phyloP scores from a whole-genome alignment of 441 rosid genomes.

The Populus trichocarpa region DNA sequence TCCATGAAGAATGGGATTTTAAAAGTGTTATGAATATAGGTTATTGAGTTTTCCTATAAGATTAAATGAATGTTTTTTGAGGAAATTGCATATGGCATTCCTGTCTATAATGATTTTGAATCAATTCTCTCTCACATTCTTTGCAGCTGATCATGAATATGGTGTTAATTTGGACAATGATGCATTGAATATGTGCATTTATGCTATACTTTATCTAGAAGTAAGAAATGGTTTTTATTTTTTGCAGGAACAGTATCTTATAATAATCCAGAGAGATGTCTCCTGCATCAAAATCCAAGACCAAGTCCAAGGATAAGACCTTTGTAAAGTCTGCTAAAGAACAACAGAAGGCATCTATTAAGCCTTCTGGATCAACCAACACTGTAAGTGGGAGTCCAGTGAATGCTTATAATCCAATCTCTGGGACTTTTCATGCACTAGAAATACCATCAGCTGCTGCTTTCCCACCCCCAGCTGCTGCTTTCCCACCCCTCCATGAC shows the following conservation, averaged over 20 bases:
- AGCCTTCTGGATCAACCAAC: slow-evolving; percentile 41
- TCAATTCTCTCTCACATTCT: neutral
- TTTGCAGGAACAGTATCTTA: neutral
- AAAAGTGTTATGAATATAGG: neutral
- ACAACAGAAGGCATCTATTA: slow-evolving; percentile 43
- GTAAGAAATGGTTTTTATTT: slow-evolving; percentile 1
- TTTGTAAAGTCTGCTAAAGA: slow-evolving; percentile 41
- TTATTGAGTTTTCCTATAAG: neutral
- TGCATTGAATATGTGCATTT: neutral
- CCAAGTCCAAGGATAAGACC: slow-evolving; percentile 47
- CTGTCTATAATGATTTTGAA: neutral
- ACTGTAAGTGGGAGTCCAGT: slow-evolving; percentile 42
- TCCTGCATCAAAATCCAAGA: slow-evolving; percentile 54
- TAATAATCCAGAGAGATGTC: slow-evolving; percentile 46
- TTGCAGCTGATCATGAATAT: neutral
- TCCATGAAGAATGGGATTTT: neutral
- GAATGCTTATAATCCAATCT: slow-evolving; percentile 65
- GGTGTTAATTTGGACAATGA: neutral
- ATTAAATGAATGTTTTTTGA: neutral
- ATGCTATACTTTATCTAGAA: neutral
- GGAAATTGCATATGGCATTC: neutral
- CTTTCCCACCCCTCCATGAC: slow-evolving; percentile 37
- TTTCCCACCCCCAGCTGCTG: slow-evolving; percentile 32
- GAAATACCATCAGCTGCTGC: slow-evolving; percentile 44
- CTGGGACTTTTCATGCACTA: slow-evolving; percentile 63